These are phyloP conservation scores for Nidularia sp. DNA, from an alignment of 768 basidiomycete genomes.

Conservation along the genomic window DNA sequence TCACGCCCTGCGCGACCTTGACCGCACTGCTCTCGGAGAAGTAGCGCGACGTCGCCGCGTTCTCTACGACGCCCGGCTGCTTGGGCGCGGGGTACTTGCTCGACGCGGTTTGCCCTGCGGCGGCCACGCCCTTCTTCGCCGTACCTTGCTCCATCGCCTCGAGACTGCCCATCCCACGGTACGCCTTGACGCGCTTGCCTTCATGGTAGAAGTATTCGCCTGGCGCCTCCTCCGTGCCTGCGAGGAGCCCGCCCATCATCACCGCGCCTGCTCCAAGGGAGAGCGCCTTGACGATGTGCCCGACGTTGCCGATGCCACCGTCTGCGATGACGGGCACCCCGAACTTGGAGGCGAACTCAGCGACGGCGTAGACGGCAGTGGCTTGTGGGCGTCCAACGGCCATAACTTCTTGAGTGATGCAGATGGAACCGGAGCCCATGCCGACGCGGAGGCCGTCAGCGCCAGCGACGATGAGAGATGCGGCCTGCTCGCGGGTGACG, in stretches of 20 bases:
- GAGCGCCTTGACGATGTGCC: slow-evolving; percentile 96
- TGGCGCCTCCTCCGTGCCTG: slow-evolving; percentile 94
- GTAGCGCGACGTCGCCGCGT: slow-evolving; percentile 94
- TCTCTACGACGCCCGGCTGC: slow-evolving; percentile 58
- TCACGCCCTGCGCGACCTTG: slow-evolving; percentile 96
- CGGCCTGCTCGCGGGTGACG: slow-evolving; percentile 96
- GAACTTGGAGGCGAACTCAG: slow-evolving; percentile 90
- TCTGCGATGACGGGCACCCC: slow-evolving; percentile 97
- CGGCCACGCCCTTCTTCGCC: slow-evolving; percentile 21
- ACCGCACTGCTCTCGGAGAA: slow-evolving; percentile 90
- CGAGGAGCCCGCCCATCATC: slow-evolving; percentile 98
- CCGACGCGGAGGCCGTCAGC: slow-evolving; percentile 95
- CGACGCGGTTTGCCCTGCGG: slow-evolving; percentile 16
- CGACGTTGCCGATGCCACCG: slow-evolving; percentile 92
- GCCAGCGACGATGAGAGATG: slow-evolving; percentile 87
- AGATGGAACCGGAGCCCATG: slow-evolving; percentile 98
- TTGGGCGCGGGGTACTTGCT: slow-evolving; percentile 47
- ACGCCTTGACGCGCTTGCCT: slow-evolving; percentile 97
- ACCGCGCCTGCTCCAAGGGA: slow-evolving; percentile 92
- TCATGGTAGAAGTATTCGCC: slow-evolving; percentile 99
- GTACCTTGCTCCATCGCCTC: slow-evolving; percentile 89
- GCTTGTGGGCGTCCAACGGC: slow-evolving; percentile 98
- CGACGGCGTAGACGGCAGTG: slow-evolving; percentile 94
- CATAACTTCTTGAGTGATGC: slow-evolving; percentile 99
- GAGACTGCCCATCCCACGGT: slow-evolving; percentile 96